Conservation (phyloP, 345 rosid genomes). For the Hypericum androsaemum region DNA sequence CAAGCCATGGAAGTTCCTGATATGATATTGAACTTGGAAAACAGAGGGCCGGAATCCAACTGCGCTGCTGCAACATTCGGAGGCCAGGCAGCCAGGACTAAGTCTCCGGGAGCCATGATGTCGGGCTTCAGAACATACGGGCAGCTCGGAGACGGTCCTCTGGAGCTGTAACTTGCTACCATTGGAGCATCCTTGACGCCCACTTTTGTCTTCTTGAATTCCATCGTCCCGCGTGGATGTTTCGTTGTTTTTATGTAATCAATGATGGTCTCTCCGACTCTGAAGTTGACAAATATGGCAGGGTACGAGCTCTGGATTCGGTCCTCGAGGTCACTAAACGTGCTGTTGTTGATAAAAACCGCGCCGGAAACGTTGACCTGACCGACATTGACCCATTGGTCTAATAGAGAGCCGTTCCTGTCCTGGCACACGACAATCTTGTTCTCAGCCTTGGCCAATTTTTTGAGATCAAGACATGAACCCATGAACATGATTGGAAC, state of each 20-base stretch:
- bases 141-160: conserved; percentile 50
- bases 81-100: conserved; percentile 49
- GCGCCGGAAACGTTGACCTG: conserved; percentile 21
- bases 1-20: conserved; percentile 61
- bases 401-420: conserved; percentile 12
- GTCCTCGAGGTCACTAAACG: conserved; percentile 7
- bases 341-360: conserved; percentile 27
- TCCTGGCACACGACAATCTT: conserved; percentile 42
- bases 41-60: conserved; percentile 12
- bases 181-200: conserved; percentile 32
- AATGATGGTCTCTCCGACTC: conserved; percentile 21
- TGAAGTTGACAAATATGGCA: conserved; percentile 19
- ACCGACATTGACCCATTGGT: conserved; percentile 21
- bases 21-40: conserved; percentile 28
- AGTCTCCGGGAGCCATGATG: conserved; percentile 39
- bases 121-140: conserved; percentile 48
- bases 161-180: conserved; percentile 39
- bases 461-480: conserved; percentile 16
- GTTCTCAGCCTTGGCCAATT: conserved; percentile 15
- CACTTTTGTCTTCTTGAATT: conserved; percentile 25
- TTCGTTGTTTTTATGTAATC: conserved; percentile 28
- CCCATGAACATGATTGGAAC: conserved; percentile 32
- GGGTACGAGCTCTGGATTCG: conserved; percentile 20
- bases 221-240: conserved; percentile 26
- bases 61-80: conserved; percentile 6